Percentiles rank a stretch among this genome's conserved stretches.
Evolutionary conservation across 257 asterid species (phyloP).

Genomic region (Jacaranda copaia): DNA sequence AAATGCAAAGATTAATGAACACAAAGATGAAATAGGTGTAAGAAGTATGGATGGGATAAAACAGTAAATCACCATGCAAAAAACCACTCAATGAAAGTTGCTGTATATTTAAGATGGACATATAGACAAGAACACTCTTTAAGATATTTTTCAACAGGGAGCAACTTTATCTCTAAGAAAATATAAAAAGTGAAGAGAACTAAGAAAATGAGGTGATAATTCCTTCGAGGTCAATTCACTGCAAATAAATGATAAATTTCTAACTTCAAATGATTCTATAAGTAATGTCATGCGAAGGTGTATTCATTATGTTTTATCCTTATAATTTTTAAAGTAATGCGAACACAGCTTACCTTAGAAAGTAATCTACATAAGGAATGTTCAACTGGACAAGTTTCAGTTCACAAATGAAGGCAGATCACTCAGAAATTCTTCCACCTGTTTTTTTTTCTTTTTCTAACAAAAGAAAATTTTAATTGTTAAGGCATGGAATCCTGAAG

Average conservation of each 20-base stretch:
- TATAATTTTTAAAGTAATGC: neutral
- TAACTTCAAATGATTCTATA: constrained; percentile 6
- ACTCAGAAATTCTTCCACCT: neutral
- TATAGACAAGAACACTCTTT: neutral
- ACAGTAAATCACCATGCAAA: constrained; percentile 14
- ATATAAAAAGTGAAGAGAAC: neutral
- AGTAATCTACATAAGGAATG: neutral
- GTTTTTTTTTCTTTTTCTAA: neutral
- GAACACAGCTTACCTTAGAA: neutral
- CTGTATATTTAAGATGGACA: neutral
- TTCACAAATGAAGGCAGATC: neutral
- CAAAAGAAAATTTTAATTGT: neutral
- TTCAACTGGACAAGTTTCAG: neutral
- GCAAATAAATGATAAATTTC: neutral
- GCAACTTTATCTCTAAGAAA: neutral
- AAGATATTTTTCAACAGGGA: neutral
- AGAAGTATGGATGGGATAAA: constrained; percentile 11
- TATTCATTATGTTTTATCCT: neutral
- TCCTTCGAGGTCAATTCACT: neutral
- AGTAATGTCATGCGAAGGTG: neutral
- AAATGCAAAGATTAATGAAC: constrained; percentile 35
- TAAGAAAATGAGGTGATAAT: constrained; percentile 8
- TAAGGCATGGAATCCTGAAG: neutral
- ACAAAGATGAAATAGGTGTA: constrained; percentile 3
- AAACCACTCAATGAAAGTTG: neutral